These are phyloP conservation scores for Oxyria digyna DNA, from an alignment of 148 eudicot species.

Conservation along the genomic window DNA sequence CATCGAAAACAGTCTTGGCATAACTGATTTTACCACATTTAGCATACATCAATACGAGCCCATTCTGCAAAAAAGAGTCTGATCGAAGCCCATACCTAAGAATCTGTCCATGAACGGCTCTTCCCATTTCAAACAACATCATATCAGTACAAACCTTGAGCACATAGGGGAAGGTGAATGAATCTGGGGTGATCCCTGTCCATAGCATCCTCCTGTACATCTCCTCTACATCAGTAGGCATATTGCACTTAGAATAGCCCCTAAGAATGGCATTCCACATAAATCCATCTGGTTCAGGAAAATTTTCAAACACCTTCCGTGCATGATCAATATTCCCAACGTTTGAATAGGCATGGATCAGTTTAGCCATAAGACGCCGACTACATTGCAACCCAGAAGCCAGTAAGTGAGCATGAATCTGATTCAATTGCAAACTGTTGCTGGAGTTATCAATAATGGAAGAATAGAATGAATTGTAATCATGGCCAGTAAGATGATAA, in stretches of 20 bases:
- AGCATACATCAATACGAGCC: constrained; percentile 22
- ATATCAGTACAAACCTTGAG: constrained; percentile 6
- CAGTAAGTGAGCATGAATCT: too few species aligned
- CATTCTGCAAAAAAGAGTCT: constrained; percentile 12
- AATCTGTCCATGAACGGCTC: constrained; percentile 14
- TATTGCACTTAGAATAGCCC: constrained; percentile 13
- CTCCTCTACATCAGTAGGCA: constrained; percentile 10
- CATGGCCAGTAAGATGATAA: too few species aligned
- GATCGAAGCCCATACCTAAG: constrained; percentile 9
- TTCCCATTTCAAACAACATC: constrained; percentile 15
- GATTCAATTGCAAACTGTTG: too few species aligned
- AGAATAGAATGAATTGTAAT: too few species aligned
- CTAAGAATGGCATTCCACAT: constrained; percentile 15
- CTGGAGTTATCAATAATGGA: too few species aligned
- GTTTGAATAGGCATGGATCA: too few species aligned
- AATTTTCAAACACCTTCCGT: too few species aligned
- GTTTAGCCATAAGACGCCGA: too few species aligned
- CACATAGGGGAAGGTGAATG: constrained; percentile 32
- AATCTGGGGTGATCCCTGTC: constrained; percentile 20
- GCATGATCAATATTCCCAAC: too few species aligned
- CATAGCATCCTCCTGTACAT: constrained; percentile 15
- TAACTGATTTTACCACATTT: constrained; percentile 30
- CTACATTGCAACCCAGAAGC: too few species aligned
- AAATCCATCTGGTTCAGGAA: constrained; percentile 16
- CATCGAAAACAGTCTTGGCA: constrained; percentile 41